These are phyloP conservation scores for Aspergillus pseudoviridinutans DNA, from an alignment of 2,329 filamentous ascomycete genomes.

Conservation along the genomic window DNA sequence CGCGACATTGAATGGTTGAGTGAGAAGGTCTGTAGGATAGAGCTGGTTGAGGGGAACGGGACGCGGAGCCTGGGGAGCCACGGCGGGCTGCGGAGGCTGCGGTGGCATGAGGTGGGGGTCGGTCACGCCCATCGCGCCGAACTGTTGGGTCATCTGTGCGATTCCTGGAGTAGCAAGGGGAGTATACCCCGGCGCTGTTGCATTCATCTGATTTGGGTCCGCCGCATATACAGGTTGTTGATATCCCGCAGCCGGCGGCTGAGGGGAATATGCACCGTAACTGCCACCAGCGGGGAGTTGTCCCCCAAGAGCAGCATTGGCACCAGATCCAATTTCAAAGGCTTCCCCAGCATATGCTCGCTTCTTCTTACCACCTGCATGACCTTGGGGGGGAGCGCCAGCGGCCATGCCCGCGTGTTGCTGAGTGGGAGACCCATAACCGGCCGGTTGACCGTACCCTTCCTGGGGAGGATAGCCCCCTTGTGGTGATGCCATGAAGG, in stretches of 20 bases:
- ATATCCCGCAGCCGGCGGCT: constrained; percentile 47
- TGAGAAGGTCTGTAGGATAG: constrained; percentile 85
- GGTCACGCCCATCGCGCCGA: constrained; percentile 71
- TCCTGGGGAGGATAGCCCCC: constrained; percentile 50
- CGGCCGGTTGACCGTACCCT: constrained; percentile 43
- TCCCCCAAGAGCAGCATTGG: constrained; percentile 64
- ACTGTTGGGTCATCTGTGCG: constrained; percentile 73
- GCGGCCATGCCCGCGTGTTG: constrained; percentile 29
- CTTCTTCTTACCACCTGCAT: constrained; percentile 64
- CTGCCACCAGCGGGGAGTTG: constrained; percentile 52
- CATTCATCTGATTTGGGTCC: constrained; percentile 48
- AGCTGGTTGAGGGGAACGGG: constrained; percentile 70
- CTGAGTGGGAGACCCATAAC: constrained; percentile 38
- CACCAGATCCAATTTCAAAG: constrained; percentile 85
- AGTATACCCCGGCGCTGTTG: constrained; percentile 64
- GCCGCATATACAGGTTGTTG: constrained; percentile 43
- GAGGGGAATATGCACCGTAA: constrained; percentile 59
- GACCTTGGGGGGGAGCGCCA: constrained; percentile 28
- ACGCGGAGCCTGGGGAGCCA: constrained; percentile 47
- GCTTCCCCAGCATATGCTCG: constrained; percentile 90
- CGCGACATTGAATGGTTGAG: constrained; percentile 88
- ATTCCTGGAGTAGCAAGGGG: constrained; percentile 55
- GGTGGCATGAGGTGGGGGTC: constrained; percentile 51
- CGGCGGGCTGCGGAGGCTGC: constrained; percentile 39
- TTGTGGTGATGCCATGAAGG: constrained; percentile 49